phyloP scores from a whole-genome alignment of 2,329 filamentous ascomycete genomes.

The Fonsecaea nubica region DNA sequence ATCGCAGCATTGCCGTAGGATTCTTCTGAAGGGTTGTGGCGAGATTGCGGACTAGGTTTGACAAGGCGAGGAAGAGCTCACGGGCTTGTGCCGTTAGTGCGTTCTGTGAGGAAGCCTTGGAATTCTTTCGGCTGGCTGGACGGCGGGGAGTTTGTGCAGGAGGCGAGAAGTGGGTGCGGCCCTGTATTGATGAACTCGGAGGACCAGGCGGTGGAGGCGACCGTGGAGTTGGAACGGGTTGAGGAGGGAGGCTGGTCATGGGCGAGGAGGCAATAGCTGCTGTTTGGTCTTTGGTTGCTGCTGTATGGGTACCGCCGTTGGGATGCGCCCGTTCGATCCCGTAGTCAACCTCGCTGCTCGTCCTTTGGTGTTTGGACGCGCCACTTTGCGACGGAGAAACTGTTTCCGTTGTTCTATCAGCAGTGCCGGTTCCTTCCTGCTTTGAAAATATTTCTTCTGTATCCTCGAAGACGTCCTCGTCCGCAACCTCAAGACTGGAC shows the following conservation, averaged over 20 bases:
- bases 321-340: constrained; percentile 65
- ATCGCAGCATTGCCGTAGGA: constrained; percentile 63
- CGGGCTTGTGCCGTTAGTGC: constrained; percentile 51
- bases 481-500: constrained; percentile 17
- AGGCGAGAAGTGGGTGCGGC: constrained; percentile 34
- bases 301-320: constrained; percentile 42
- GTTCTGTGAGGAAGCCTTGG: constrained; percentile 38
- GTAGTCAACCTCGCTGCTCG: constrained; percentile 71
- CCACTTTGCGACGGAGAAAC: constrained; percentile 43
- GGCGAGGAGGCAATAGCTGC: not conserved
- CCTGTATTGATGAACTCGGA: constrained; percentile 5
- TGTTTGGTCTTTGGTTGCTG: constrained; percentile 27
- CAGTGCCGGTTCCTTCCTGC: constrained; percentile 62
- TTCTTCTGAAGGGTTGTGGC: constrained; percentile 60
- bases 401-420: constrained; percentile 47
- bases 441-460: constrained; percentile 68
- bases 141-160: constrained; percentile 30
- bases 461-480: constrained; percentile 37
- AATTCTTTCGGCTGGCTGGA: constrained; percentile 25
- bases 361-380: constrained; percentile 58
- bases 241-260: constrained; percentile 27
- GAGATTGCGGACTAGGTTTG: constrained; percentile 59
- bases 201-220: constrained; percentile 18
- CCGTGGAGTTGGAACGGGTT: constrained; percentile 23
- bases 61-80: constrained; percentile 54